Base-by-base conservation (phyloP, 192 early-diverging fungal species). In the Chytriomyces confervae region DNA sequence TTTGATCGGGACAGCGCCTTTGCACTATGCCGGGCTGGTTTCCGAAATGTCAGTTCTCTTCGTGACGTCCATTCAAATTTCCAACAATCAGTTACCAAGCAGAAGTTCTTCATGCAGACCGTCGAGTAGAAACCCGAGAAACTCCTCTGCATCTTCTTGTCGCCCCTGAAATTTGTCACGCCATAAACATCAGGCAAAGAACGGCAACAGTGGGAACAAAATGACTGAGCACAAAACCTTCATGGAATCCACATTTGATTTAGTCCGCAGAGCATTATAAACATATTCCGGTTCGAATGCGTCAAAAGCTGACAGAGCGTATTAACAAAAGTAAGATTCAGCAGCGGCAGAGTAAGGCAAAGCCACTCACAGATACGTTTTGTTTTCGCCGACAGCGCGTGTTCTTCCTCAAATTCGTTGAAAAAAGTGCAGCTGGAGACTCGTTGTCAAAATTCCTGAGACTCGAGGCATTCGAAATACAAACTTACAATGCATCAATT, bases 131-230 rank as follows among this genome's bases (percentile, higher is more conserved):
- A 93, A 97, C 61, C 93, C 93, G 74, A 98, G 83, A 84, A 97
- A 98, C 81, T 99, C 97, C 62, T 98, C 94, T 3, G 96, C 95
- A 77, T 99, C 98, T 77, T 99, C 96, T 81, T 99, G 98, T 62
- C 94, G 89, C 2, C 96, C 96, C 85, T 84, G 48, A 76, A 45
- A 18, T 84, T 48, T 10, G 74, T 43, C 5, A 80, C 77, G 45
- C 16, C 5, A 6, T 11, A 13, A 57, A 72, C 0, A 20, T 57
- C 23, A 60, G 2, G 2, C 6, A 60, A 83, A 77, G 45, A 36
- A 27, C 16, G 16, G 82, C 84, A 27, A 72, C 16, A 65, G 77
- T 82, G 5, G 7, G 62, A 64, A 29, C 13, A 64, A 64, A 20
- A 64, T 9, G 49, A 80, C 36, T 64, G 16, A 29, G 7, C 64